phyloP scores from a whole-genome alignment of 331 rosid species.

The Malus hybrid region DNA sequence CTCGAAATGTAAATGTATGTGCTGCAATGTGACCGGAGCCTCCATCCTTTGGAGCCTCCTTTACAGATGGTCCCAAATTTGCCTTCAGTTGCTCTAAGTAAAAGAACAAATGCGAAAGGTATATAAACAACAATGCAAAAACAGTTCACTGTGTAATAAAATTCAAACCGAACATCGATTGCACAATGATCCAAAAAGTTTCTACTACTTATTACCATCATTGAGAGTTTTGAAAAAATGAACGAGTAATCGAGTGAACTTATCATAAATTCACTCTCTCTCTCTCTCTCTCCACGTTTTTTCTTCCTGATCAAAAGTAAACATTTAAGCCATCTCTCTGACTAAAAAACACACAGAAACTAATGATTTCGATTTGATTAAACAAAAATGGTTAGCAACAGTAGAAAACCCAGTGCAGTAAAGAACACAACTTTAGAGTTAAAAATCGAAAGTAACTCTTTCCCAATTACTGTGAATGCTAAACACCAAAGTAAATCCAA shows the following conservation, averaged over 20 bases:
- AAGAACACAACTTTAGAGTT: background rate
- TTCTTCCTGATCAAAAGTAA: background rate
- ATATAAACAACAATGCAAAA: background rate
- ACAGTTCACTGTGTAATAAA: background rate
- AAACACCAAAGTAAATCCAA: background rate
- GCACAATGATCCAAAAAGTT: background rate
- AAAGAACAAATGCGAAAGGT: background rate
- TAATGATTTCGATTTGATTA: background rate
- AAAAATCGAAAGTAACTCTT: background rate
- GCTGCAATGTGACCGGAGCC: constrained; percentile 33
- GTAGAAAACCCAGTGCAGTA: background rate
- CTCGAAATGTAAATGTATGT: constrained; percentile 34
- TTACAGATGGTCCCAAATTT: constrained; percentile 3
- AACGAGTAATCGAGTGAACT: background rate
- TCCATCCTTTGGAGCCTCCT: background rate
- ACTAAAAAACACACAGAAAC: background rate
- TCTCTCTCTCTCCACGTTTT: background rate
- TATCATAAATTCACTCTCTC: background rate
- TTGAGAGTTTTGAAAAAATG: background rate
- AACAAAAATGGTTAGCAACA: background rate
- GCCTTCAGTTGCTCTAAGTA: constrained; percentile 16
- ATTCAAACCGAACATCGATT: background rate
- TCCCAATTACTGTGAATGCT: background rate
- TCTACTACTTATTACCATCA: background rate
- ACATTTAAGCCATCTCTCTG: background rate